A percentile compares a stretch with the other conserved stretches of the same genome.
phyloP scores from a whole-genome alignment of 75 land plant genomes.

The Larix kaempferi region DNA sequence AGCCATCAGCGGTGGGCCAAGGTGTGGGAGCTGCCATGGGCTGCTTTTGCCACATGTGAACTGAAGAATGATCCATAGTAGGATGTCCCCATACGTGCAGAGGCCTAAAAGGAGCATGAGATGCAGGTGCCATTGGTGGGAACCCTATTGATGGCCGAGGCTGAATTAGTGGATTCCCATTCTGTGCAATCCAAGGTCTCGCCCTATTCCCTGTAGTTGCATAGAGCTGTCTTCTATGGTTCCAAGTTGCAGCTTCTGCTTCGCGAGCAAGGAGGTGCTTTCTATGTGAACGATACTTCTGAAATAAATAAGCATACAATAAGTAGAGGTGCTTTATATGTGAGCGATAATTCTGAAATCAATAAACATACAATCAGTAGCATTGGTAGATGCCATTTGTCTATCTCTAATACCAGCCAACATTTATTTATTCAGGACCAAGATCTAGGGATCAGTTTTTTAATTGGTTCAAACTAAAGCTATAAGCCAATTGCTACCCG shows the following conservation, averaged over 20 bases:
- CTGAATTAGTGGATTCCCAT: constrained; percentile 36
- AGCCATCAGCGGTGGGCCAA: constrained; percentile 51
- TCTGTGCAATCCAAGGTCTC: constrained; percentile 22
- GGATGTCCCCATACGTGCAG: constrained; percentile 96
- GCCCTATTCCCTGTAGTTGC: constrained; percentile 22
- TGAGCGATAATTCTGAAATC: constrained; percentile 70
- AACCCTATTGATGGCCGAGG: constrained; percentile 59
- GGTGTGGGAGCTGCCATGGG: constrained; percentile 23
- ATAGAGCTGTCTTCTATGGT: constrained; percentile 49
- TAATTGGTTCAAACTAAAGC: neutral
- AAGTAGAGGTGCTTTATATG: constrained; percentile 54
- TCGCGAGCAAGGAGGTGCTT: constrained; percentile 74
- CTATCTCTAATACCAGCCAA: neutral
- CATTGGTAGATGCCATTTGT: neutral
- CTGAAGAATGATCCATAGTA: constrained; percentile 50
- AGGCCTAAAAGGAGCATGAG: constrained; percentile 38
- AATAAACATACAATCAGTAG: neutral
- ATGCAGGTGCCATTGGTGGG: constrained; percentile 38
- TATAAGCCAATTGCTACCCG: neutral
- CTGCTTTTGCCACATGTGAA: constrained; percentile 78
- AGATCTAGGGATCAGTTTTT: neutral
- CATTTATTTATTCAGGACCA: neutral
- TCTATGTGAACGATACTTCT: constrained; percentile 87
- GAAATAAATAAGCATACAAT: constrained; percentile 4
- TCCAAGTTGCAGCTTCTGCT: constrained; percentile 83